A percentile compares a stretch with the other conserved stretches of the same genome.
Evolutionary conservation across 371 early-diverging fungal genomes (phyloP).

Genomic region (Mucor sp.): DNA sequence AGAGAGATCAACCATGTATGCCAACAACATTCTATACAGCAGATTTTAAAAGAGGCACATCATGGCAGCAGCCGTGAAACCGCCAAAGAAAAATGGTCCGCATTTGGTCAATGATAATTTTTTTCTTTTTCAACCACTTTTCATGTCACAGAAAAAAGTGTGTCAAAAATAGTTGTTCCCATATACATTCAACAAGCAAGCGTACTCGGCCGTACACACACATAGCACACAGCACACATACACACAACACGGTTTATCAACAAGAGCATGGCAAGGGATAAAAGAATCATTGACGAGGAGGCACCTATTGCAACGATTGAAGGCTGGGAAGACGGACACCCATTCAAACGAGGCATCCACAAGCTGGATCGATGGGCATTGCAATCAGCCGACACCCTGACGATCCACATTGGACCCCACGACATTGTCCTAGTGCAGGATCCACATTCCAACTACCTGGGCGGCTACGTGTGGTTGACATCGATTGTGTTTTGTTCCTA

Average conservation of each 20-base stretch:
- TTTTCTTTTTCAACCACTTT: too few relatives aligned
- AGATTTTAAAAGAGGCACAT: too few relatives aligned
- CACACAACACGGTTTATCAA: neutral
- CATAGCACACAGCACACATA: neutral
- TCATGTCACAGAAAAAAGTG: too few relatives aligned
- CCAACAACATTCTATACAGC: too few relatives aligned
- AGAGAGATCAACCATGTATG: too few relatives aligned
- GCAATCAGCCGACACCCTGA: slow-evolving; percentile 50
- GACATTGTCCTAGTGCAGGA: slow-evolving; percentile 49
- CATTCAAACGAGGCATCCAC: slow-evolving; percentile 34
- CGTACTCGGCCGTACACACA: too few relatives aligned
- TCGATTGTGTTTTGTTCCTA: slow-evolving; percentile 52
- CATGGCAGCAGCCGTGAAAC: too few relatives aligned
- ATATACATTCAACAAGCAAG: too few relatives aligned
- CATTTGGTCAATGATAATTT: too few relatives aligned
- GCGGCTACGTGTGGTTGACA: slow-evolving; percentile 51
- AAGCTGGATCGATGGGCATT: slow-evolving; percentile 59
- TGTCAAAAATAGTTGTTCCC: too few relatives aligned
- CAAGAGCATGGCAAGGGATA: slow-evolving; percentile 6
- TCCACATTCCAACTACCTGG: slow-evolving; percentile 50
- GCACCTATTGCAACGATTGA: slow-evolving; percentile 45
- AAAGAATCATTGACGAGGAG: slow-evolving; percentile 26
- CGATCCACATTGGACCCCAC: slow-evolving; percentile 40
- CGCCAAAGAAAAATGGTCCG: neutral
- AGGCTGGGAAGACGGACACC: slow-evolving; percentile 58